phyloP scores from a whole-genome alignment of 2,329 filamentous ascomycete genomes.

The Cercospora canescens region DNA sequence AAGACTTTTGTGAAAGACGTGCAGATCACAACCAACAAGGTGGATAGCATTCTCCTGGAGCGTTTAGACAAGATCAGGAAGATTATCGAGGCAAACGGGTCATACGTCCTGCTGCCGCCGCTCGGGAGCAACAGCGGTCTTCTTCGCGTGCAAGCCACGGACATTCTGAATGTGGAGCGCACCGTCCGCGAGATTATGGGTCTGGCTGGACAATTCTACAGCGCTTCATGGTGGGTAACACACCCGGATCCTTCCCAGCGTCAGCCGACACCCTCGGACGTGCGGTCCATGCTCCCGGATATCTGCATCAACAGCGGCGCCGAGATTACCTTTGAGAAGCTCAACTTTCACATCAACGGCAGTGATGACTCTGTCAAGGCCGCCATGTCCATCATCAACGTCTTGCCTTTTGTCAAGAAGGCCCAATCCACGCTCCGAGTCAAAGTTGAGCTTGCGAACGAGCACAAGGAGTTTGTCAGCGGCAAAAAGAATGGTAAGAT shows the following conservation, averaged over 20 bases:
- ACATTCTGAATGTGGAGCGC: constrained; percentile 90
- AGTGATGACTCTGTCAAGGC: constrained; percentile 96
- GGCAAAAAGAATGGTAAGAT: constrained; percentile 99
- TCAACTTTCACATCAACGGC: constrained; percentile 90
- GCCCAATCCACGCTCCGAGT: constrained; percentile 91
- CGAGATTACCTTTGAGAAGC: constrained; percentile 90
- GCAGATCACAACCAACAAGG: constrained; percentile 83
- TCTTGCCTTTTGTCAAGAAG: constrained; percentile 84
- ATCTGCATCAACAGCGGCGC: constrained; percentile 96
- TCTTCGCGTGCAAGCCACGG: constrained; percentile 87
- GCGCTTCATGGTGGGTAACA: constrained; percentile 92
- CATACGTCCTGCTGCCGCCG: constrained; percentile 88
- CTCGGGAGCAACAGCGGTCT: constrained; percentile 81
- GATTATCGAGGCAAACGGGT: constrained; percentile 95
- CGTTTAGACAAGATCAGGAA: constrained; percentile 95
- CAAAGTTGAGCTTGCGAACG: constrained; percentile 97
- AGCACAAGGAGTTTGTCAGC: constrained; percentile 99
- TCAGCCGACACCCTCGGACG: constrained; percentile 65
- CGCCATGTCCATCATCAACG: constrained; percentile 90
- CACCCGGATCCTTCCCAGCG: constrained; percentile 68
- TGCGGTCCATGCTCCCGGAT: constrained; percentile 87
- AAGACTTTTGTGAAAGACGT: constrained; percentile 85
- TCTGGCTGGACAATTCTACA: constrained; percentile 94
- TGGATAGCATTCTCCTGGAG: constrained; percentile 88
- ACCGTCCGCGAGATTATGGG: constrained; percentile 96